Evolutionary conservation across 306 rosid species (phyloP), one percentile per base, ranked within the genome.

Genomic region (Delonix regia): DNA sequence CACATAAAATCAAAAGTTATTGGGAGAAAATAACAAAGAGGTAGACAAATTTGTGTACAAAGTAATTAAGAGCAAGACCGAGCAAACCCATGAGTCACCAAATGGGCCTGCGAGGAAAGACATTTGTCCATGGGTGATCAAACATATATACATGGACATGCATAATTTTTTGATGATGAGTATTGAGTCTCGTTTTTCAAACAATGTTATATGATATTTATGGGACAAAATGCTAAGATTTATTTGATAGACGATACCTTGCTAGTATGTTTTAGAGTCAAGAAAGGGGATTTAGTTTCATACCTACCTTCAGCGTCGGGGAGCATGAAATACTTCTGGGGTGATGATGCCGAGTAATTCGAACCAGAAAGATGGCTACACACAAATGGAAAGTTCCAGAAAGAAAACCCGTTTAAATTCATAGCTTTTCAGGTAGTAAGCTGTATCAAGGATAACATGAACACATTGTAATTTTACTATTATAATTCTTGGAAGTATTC

Each of bases 251-350:
- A 89, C 73, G 92, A 89, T 83, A 85, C 83, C 1, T 79, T 51
- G 70, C 97, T 93, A 3, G 97, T 89, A 79, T 90, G 97, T 22
- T 87, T 25, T 71, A 64, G 78, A 28, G 88, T 87, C n/a, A 87
- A 51, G 55, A 89, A 87, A 84, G 97, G 97, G 76, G 96, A 57
- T 85, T 1, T 67, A 7, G 77, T 51, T 73, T 76, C 84, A 55
- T 55, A 33, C 53, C 85, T n/a, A 80, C 90, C 91, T 4, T 89
- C 84, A 52, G 93, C 80, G 0, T 89, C 87, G 93, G 93, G 92
- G 10, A 84, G 92, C 85, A 87, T 91, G 93, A 86, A 89, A 70
- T 81, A 68, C 86, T 18, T 89, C 30, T 91, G 93, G 92, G 93
- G 93, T 55, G 92, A 89, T 9, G 90, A 91, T 77, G 91, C 91